Evolutionary conservation across 192 early-diverging fungal species (phyloP).

Genomic region (Backusella parvicylindrica): DNA sequence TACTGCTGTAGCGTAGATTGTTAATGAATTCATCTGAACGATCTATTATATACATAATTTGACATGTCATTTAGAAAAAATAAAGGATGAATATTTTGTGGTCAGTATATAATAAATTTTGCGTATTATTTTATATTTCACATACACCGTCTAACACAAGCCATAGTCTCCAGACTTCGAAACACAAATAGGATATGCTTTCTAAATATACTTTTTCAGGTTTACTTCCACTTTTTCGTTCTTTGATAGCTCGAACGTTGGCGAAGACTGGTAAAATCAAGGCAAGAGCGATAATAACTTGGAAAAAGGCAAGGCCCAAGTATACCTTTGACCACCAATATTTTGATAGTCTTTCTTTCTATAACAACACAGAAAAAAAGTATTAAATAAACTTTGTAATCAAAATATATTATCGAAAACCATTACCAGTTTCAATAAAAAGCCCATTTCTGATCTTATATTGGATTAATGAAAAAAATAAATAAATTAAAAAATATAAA

Average conservation of each 20-base stretch:
- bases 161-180: not conserved
- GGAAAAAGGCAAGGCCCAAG: not conserved
- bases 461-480: no score
- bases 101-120: not conserved
- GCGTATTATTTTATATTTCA: not conserved
- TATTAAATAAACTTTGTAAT: not conserved
- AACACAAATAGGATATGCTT: not conserved
- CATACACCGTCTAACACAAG: not conserved
- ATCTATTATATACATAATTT: not conserved
- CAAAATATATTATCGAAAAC: no score
- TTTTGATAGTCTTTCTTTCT: not conserved
- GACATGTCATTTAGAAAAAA: not conserved
- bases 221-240: not conserved
- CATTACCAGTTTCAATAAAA: not conserved
- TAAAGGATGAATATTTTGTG: not conserved
- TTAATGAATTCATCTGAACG: not conserved
- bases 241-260: not conserved
- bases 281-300: not conserved
- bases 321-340: not conserved
- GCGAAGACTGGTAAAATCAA: not conserved
- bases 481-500: no score
- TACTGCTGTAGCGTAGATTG: not conserved
- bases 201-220: not conserved
- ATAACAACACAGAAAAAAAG: not conserved
- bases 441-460: not conserved